Evolutionary conservation across 257 asterid genomes (phyloP), one percentile per base, ranked within the genome.

Genomic region (Striga asiatica): DNA sequence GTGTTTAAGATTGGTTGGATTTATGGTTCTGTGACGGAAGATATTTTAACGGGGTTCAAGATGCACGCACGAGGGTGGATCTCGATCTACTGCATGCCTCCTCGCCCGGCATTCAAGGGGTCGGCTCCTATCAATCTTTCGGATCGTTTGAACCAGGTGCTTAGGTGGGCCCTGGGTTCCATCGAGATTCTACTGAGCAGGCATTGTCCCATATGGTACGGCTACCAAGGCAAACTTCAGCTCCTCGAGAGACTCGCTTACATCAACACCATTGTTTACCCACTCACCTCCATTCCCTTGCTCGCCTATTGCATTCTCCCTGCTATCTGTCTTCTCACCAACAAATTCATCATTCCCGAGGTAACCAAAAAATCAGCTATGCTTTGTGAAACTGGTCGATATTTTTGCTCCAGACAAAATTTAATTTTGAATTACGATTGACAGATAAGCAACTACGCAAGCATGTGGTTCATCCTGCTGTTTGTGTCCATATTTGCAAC

Each of bases 171-270:
- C 47, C 68, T 88, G 31, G 97, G 97, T 9, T 88, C 97, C 61
- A 73, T 88, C 51, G 97, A 88, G 66, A 88, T 88, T 63, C 74
- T 85, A 55, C 76, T 88, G 32, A 88, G 97, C 59, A 69, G 94
- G 71, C 97, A 88, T 82, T 85, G 95, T 57, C 97, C 95, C 3
- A 78, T 88, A 66, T 88, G 97, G 97, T 84, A 85, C 34, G 97
- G 95, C 51, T 82, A 85, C 70, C 71, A 62, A 2, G 95, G 95
- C 38, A 80, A 68, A 58, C 72, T 88, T 60, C 88, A 69, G 73
- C 67, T 74, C 39, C 50, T 88, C 58, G 85, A 88, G 73, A 77
- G 97, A 58, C 65, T 88, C 50, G 97, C 97, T 0, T 85, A 88
- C 50, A 85, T 88, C 71, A 88, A 85, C 68, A 80, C 94, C 65